A percentile compares a stretch with the other conserved stretches of the same genome.
phyloP scores from a whole-genome alignment of 78 protist genomes.

The Dictyostelium firmibasis region DNA sequence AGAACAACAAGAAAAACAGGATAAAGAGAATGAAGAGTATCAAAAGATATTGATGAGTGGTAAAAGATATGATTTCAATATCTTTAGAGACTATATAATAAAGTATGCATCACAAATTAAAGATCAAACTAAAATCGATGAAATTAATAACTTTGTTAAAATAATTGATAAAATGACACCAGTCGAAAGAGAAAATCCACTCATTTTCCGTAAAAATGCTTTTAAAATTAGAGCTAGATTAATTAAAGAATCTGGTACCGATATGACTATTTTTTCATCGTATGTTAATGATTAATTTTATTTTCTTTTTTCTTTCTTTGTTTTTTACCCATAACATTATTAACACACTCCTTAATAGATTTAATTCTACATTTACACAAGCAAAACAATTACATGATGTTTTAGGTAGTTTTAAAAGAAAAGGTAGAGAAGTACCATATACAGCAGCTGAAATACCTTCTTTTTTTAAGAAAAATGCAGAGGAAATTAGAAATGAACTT shows the following conservation, averaged over 20 bases:
- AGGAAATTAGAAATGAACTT: not conserved
- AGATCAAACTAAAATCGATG: not conserved
- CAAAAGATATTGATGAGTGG: not conserved
- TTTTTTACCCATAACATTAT: not conserved
- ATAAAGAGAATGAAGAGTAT: not conserved
- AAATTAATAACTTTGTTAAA: not conserved
- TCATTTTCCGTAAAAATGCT: slow-evolving; percentile 29
- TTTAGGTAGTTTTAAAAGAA: slow-evolving; percentile 28
- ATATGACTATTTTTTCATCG: slow-evolving; percentile 7
- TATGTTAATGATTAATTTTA: not conserved
- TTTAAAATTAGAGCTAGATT: slow-evolving; percentile 50
- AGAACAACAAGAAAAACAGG: not conserved
- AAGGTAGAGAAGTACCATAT: slow-evolving; percentile 41
- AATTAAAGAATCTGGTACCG: slow-evolving; percentile 6
- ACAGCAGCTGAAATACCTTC: slow-evolving; percentile 11
- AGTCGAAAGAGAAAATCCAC: slow-evolving; percentile 53
- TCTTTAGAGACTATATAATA: not conserved
- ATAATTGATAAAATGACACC: slow-evolving; percentile 60
- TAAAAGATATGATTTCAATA: not conserved
- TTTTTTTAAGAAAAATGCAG: slow-evolving; percentile 32
- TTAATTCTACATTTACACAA: slow-evolving; percentile 7
- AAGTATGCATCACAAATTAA: not conserved
- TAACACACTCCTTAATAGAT: not conserved
- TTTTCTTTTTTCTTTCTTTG: not conserved
- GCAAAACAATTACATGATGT: slow-evolving; percentile 27